These are phyloP conservation scores for Cantharellus anzutake DNA, from an alignment of 768 basidiomycete genomes.

Conservation along the genomic window DNA sequence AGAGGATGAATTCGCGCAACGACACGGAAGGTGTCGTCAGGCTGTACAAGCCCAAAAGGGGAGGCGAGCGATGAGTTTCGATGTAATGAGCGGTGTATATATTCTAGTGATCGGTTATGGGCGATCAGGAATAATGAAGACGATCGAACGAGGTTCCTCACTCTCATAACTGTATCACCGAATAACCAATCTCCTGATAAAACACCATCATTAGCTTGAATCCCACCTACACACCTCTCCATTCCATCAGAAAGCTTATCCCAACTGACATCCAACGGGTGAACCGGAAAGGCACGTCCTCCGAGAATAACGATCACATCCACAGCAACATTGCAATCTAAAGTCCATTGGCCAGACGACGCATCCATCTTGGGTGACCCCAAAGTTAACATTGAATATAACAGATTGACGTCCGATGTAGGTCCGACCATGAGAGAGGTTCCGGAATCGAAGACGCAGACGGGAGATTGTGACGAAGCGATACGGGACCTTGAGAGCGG, in stretches of 20 bases:
- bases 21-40: neutral
- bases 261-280: slow-evolving; percentile 37
- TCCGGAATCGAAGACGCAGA: slow-evolving; percentile 46
- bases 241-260: slow-evolving; percentile 21
- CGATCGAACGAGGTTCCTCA: slow-evolving; percentile 8
- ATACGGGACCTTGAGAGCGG: slow-evolving; percentile 28
- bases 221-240: slow-evolving; percentile 37
- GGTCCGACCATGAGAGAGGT: slow-evolving; percentile 40
- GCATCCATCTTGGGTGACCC: slow-evolving; percentile 25
- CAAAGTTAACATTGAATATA: slow-evolving; percentile 20
- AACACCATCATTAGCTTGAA: slow-evolving; percentile 36
- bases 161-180: slow-evolving; percentile 39
- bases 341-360: slow-evolving; percentile 25
- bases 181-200: slow-evolving; percentile 41
- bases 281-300: slow-evolving; percentile 20
- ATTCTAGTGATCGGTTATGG: slow-evolving; percentile 20
- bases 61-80: slow-evolving; percentile 12
- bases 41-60: neutral
- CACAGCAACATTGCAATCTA: slow-evolving; percentile 31
- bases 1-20: neutral
- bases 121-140: neutral
- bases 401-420: slow-evolving; percentile 28
- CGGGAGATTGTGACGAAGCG: slow-evolving; percentile 19
- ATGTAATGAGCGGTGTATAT: slow-evolving; percentile 33
- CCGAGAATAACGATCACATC: slow-evolving; percentile 22